These are phyloP conservation scores for Spergularia azorica DNA, from an alignment of 179 eudicot genomes.

Conservation along the genomic window DNA sequence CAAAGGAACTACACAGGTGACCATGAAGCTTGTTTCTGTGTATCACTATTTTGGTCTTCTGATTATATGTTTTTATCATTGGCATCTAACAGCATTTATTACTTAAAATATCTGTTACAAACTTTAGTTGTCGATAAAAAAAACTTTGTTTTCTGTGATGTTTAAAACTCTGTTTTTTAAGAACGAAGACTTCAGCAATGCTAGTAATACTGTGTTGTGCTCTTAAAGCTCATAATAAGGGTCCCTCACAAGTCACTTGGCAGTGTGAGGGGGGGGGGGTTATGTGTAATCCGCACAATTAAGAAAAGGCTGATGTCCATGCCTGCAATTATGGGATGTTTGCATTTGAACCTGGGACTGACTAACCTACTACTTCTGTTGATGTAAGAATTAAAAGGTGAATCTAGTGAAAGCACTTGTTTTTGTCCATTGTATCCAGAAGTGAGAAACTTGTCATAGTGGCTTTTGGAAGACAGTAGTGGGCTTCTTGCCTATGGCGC, in stretches of 20 bases:
- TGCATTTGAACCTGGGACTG: neutral
- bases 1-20: slow-evolving; percentile 93
- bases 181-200: neutral
- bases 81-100: neutral
- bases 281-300: neutral
- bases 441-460: neutral
- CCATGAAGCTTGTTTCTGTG: neutral
- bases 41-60: neutral
- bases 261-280: neutral
- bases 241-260: neutral
- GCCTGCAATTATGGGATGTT: neutral
- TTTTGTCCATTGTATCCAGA: neutral
- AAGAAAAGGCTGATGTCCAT: neutral
- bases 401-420: neutral
- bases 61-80: neutral
- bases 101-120: too few species aligned
- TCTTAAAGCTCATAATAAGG: neutral
- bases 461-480: too few species aligned
- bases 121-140: too few species aligned
- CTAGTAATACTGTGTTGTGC: neutral
- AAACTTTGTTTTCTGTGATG: too few species aligned
- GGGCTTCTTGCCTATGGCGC: neutral
- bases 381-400: too few species aligned
- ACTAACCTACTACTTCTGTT: neutral
- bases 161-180: neutral